These are phyloP conservation scores for Phytopythium litorale DNA, from an alignment of 352 stramenopile genomes.

Conservation along the genomic window DNA sequence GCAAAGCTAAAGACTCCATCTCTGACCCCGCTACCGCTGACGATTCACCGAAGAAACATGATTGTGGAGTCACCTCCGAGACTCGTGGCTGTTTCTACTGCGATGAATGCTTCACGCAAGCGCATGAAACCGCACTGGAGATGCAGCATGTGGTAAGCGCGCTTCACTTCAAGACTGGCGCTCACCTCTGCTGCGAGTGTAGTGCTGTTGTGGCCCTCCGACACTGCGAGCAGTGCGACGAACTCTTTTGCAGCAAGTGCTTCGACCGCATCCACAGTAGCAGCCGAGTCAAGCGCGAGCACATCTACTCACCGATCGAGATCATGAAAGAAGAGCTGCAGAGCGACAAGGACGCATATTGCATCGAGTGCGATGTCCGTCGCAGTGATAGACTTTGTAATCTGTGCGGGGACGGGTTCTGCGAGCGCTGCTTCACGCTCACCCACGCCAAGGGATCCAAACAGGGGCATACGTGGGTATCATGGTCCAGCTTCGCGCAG, in stretches of 20 bases:
- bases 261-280: conserved; percentile 35
- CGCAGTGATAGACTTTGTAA: conserved; percentile 54
- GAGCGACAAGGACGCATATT: conserved; percentile 55
- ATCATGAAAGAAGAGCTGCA: conserved; percentile 53
- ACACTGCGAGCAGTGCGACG: conserved; percentile 53
- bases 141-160: conserved; percentile 35
- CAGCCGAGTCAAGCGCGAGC: conserved; percentile 25
- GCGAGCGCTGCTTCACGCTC: conserved; percentile 45
- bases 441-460: conserved; percentile 62
- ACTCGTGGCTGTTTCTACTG: conserved; percentile 51
- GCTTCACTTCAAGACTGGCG: conserved; percentile 49
- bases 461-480: conserved; percentile 52
- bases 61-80: not conserved
- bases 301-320: conserved; percentile 39
- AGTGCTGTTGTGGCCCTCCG: conserved; percentile 29
- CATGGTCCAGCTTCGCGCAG: conserved; percentile 45
- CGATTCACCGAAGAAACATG: not conserved
- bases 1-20: not conserved
- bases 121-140: conserved; percentile 43
- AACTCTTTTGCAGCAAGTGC: conserved; percentile 55
- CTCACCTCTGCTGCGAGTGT: conserved; percentile 57
- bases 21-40: not conserved
- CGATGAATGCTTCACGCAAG: conserved; percentile 45
- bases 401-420: conserved; percentile 76
- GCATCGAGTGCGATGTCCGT: conserved; percentile 61